These are phyloP conservation scores for Inga oerstediana DNA, from an alignment of 306 rosid genomes.

Conservation along the genomic window DNA sequence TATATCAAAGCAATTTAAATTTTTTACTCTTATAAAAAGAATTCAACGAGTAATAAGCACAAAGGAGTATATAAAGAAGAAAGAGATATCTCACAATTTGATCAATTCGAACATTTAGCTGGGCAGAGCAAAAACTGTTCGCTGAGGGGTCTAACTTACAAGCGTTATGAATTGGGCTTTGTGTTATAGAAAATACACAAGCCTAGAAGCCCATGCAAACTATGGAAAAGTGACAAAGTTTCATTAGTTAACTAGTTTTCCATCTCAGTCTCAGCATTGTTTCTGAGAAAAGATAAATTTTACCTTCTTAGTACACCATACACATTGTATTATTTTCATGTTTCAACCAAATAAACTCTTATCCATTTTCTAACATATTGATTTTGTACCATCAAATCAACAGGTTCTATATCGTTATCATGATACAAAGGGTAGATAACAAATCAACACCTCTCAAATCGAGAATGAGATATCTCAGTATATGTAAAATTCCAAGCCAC, in stretches of 20 bases:
- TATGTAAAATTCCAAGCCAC: neutral
- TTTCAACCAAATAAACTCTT: slow-evolving; percentile 19
- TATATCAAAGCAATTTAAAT: too few relatives aligned
- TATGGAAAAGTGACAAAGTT: neutral
- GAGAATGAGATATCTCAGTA: neutral
- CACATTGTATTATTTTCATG: neutral
- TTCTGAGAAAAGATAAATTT: neutral
- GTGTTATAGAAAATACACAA: neutral
- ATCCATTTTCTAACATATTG: slow-evolving; percentile 4
- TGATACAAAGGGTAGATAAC: slow-evolving; percentile 56
- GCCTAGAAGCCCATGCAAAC: neutral
- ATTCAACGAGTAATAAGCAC: too few relatives aligned
- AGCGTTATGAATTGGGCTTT: neutral
- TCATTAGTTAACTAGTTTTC: neutral
- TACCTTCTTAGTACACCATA: neutral
- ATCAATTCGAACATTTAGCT: neutral
- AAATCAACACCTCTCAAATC: slow-evolving; percentile 49
- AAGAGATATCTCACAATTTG: neutral
- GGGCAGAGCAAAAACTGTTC: neutral
- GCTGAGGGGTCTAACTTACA: neutral
- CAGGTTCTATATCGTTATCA: neutral
- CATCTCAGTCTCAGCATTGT: neutral
- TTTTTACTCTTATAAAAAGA: too few relatives aligned
- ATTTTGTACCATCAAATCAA: slow-evolving; percentile 32
- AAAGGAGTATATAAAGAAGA: too few relatives aligned